A percentile compares a stretch with the other conserved stretches of the same genome.
These are phyloP conservation scores for Claviceps sp. DNA, from an alignment of 2,329 filamentous ascomycete genomes.

Conservation along the genomic window DNA sequence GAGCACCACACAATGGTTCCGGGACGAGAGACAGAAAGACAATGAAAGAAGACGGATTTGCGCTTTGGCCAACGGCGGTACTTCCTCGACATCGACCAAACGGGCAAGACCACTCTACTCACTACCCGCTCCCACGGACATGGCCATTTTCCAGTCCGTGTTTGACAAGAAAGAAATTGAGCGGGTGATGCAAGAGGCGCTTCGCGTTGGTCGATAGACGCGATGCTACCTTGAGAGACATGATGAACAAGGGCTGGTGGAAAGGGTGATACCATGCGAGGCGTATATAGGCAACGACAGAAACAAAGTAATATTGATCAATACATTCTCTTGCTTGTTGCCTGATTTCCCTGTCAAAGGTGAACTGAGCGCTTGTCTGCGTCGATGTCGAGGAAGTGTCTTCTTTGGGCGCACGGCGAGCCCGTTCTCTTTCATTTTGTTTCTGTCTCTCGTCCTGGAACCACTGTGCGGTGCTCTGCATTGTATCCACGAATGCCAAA, in stretches of 20 bases:
- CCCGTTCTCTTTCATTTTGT: not conserved
- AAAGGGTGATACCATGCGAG: not conserved
- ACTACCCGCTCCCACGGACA: constrained; percentile 25
- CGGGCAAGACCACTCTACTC: constrained; percentile 19
- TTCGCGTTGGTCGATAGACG: constrained; percentile 44
- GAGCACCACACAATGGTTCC: constrained; percentile 38
- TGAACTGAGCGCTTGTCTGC: no score
- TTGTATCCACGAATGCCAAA: constrained; percentile 49
- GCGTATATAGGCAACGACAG: not conserved
- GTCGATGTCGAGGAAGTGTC: constrained; percentile 6
- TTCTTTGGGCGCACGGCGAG: no score
- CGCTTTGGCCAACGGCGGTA: no score
- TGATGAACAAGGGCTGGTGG: not conserved
- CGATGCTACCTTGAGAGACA: constrained; percentile 16
- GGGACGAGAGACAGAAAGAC: constrained; percentile 26
- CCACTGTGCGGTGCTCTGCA: constrained; percentile 37
- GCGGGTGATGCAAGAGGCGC: constrained; percentile 33
- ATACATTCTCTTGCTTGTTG: no score
- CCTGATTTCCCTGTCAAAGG: no score
- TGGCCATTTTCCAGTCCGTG: constrained; percentile 38
- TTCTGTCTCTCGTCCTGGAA: constrained; percentile 32
- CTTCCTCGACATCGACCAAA: not conserved
- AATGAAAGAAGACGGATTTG: no score
- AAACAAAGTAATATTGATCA: no score
- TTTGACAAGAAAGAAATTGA: constrained; percentile 38